phyloP scores from a whole-genome alignment of 208 protist genomes.

The Acanthamoeba sp. region DNA sequence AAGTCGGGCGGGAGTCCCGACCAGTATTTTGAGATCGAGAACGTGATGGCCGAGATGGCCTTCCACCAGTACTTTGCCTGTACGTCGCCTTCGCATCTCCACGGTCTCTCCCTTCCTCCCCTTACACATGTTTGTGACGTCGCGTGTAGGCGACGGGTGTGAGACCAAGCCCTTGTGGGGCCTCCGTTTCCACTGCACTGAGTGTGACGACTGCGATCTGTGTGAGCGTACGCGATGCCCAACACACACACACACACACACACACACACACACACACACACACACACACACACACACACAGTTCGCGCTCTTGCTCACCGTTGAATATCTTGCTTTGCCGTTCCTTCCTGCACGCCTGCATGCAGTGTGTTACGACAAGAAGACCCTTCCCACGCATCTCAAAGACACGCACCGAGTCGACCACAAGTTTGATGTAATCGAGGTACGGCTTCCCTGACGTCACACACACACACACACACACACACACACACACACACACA shows the following conservation, averaged over 20 bases:
- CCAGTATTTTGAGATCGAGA: slow-evolving; percentile 75
- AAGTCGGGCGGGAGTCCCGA: slow-evolving; percentile 44
- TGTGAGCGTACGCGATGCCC: slow-evolving; percentile 71
- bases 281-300: too few relatives aligned
- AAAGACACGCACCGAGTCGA: slow-evolving; percentile 3
- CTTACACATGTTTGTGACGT: background rate
- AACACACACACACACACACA: background rate
- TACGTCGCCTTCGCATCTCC: background rate
- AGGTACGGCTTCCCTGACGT: too few relatives aligned
- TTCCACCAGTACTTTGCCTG: slow-evolving; percentile 83
- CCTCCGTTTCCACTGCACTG: slow-evolving; percentile 79
- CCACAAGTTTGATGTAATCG: slow-evolving; percentile 68
- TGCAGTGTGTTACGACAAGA: slow-evolving; percentile 75
- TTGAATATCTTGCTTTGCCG: background rate
- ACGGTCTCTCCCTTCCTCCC: background rate
- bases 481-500: too few relatives aligned
- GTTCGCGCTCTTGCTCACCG: background rate
- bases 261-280: too few relatives aligned
- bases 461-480: too few relatives aligned
- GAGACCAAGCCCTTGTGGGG: slow-evolving; percentile 81
- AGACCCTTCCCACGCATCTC: slow-evolving; percentile 30
- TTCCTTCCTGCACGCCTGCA: background rate
- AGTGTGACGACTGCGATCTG: slow-evolving; percentile 83
- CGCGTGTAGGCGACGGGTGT: slow-evolving; percentile 74
- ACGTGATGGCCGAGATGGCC: slow-evolving; percentile 74